phyloP scores from a whole-genome alignment of 352 stramenopile species.

The Globisporangium viniferum region DNA sequence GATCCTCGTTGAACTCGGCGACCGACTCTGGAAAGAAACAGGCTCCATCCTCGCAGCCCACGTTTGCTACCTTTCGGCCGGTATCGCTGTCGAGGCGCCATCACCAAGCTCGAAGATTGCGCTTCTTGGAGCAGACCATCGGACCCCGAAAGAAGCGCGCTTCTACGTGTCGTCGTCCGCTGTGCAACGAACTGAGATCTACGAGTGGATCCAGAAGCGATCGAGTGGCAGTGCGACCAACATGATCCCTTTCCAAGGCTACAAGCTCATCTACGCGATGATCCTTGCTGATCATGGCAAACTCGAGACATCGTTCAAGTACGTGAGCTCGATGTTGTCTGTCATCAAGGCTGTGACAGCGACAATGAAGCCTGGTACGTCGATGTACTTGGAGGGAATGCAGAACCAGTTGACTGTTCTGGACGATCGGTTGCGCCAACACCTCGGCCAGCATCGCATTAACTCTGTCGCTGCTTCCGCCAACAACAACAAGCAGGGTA shows the following conservation, averaged over 20 bases:
- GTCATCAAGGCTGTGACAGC: conserved; percentile 67
- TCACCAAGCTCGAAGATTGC: conserved; percentile 75
- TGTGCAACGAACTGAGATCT: conserved; percentile 84
- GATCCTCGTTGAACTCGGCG: conserved; percentile 80
- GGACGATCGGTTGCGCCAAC: conserved; percentile 81
- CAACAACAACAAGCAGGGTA: conserved; percentile 54
- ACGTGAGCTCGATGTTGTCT: conserved; percentile 84
- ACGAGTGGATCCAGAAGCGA: conserved; percentile 79
- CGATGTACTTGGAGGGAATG: conserved; percentile 87
- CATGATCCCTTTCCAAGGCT: conserved; percentile 86
- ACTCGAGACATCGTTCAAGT: conserved; percentile 82
- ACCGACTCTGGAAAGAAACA: conserved; percentile 73
- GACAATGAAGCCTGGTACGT: conserved; percentile 80
- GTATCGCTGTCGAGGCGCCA: conserved; percentile 68
- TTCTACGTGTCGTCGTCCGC: conserved; percentile 79
- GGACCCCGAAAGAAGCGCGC: conserved; percentile 60
- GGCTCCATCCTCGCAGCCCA: conserved; percentile 69
- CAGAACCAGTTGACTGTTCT: conserved; percentile 85
- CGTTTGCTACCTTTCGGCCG: conserved; percentile 77
- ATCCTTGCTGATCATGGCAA: conserved; percentile 81
- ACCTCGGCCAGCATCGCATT: conserved; percentile 75
- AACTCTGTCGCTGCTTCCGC: conserved; percentile 51
- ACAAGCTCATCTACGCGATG: conserved; percentile 89
- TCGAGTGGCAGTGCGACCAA: conserved; percentile 43
- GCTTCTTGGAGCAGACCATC: conserved; percentile 76